Evolutionary conservation across 1,139 yeast species (phyloP).

Genomic region (Fermentozyma sake): DNA sequence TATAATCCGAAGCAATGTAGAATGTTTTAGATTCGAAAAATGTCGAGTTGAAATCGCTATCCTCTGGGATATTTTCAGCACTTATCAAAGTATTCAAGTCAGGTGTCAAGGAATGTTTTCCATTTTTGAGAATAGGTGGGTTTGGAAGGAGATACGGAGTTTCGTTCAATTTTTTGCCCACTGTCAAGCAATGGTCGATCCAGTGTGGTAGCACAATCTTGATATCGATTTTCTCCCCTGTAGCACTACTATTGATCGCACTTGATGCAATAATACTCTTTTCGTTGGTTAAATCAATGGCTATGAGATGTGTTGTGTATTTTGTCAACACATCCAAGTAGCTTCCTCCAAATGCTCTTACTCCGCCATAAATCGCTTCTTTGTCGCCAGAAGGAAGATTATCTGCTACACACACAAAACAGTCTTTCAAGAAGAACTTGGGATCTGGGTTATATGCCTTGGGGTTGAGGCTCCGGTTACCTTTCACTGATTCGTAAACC

Average conservation of each 20-base stretch:
- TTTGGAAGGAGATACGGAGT: slow-evolving; percentile 45
- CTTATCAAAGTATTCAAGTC: slow-evolving; percentile 8
- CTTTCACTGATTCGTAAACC: slow-evolving; percentile 49
- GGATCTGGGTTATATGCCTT: slow-evolving; percentile 67
- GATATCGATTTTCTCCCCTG: slow-evolving; percentile 34
- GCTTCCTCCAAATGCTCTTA: slow-evolving; percentile 72
- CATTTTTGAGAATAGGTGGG: slow-evolving; percentile 14
- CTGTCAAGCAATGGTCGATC: slow-evolving; percentile 64
- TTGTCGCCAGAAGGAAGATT: slow-evolving; percentile 56
- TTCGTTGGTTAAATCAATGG: slow-evolving; percentile 51
- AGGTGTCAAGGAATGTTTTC: slow-evolving; percentile 11
- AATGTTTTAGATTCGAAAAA: slow-evolving; percentile 24
- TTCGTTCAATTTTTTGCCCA: slow-evolving; percentile 49
- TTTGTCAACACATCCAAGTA: slow-evolving; percentile 60
- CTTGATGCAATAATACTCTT: slow-evolving; percentile 40
- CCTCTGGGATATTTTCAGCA: slow-evolving; percentile 10
- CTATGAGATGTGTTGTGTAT: slow-evolving; percentile 74
- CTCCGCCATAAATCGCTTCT: slow-evolving; percentile 63
- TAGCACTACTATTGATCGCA: slow-evolving; percentile 30
- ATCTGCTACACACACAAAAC: slow-evolving; percentile 58
- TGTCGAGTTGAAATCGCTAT: slow-evolving; percentile 8
- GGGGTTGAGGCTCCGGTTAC: slow-evolving; percentile 44
- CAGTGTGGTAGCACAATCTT: slow-evolving; percentile 73
- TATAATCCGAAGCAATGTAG: slow-evolving; percentile 30
- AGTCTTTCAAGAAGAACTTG: slow-evolving; percentile 54